A percentile compares a stretch with the other conserved stretches of the same genome.
Evolutionary conservation across 163 green algal genomes (phyloP).

Genomic region (Coccomyxa subellipsoidea): DNA sequence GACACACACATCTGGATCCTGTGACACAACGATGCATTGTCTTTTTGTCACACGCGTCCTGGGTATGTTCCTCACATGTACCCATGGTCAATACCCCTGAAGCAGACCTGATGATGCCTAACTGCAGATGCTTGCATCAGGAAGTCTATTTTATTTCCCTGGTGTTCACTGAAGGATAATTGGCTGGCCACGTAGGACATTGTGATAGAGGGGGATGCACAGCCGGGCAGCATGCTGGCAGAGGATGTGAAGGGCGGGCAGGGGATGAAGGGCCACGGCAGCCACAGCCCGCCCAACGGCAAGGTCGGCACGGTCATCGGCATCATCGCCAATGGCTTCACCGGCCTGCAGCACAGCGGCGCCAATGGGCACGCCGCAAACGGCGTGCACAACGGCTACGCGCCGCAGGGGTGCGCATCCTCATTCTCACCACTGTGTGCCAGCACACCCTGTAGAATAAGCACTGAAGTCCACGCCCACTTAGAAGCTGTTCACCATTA

Average conservation of each 20-base stretch:
- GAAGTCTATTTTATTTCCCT: no score
- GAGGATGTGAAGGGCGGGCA: background rate
- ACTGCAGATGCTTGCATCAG: no score
- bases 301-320: background rate
- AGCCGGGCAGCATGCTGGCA: background rate
- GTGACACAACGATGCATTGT: no score
- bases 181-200: no score
- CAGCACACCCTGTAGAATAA: background rate
- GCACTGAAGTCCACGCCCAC: background rate
- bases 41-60: no score
- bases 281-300: background rate
- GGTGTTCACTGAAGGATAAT: no score
- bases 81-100: no score
- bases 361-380: background rate
- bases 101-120: no score
- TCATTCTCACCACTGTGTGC: background rate
- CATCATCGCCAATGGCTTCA: slow-evolving; percentile 1
- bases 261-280: background rate
- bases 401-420: background rate
- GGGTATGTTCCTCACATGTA: no score
- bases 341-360: background rate
- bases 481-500: background rate
- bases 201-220: background rate
- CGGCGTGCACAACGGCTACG: background rate
- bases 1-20: no score